Conservation (phyloP, 192 early-diverging fungal genomes). For the Podila clonocystis region DNA sequence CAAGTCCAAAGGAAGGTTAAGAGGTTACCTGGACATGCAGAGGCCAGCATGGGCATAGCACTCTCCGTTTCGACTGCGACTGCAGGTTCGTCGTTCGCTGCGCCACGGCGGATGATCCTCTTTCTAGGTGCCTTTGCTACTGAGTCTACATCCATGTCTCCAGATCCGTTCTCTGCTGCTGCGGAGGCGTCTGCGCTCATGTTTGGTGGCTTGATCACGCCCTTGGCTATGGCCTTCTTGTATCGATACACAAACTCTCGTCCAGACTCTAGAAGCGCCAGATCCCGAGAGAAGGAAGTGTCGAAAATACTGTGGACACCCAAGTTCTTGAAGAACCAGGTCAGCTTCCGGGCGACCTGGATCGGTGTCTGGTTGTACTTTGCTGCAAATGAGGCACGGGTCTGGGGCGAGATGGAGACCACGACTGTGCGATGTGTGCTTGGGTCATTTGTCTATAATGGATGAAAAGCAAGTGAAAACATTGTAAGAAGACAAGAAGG, state of each 20-base stretch:
- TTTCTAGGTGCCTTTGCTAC: constrained; percentile 41
- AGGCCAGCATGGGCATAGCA: constrained; percentile 34
- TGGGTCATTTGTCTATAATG: constrained; percentile 41
- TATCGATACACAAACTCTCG: constrained; percentile 91
- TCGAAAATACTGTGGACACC: constrained; percentile 92
- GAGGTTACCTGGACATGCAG: constrained; percentile 36
- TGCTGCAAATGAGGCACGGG: constrained; percentile 87
- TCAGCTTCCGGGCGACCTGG: constrained; percentile 76
- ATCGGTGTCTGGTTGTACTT: constrained; percentile 80
- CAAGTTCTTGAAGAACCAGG: constrained; percentile 80
- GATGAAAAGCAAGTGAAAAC: neutral
- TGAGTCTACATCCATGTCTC: constrained; percentile 35
- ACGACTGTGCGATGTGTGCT: constrained; percentile 70
- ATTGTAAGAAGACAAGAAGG: neutral
- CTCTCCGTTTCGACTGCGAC: constrained; percentile 35
- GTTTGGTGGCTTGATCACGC: constrained; percentile 25
- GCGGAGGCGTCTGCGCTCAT: constrained; percentile 7
- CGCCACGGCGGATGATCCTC: constrained; percentile 46
- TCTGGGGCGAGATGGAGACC: constrained; percentile 92
- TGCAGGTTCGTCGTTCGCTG: constrained; percentile 28
- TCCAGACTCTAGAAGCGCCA: constrained; percentile 84
- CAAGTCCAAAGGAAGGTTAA: no score
- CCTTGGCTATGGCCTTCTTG: constrained; percentile 52
- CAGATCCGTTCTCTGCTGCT: neutral
- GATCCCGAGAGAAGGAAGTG: constrained; percentile 88